phyloP scores from a whole-genome alignment of 2,329 filamentous ascomycete species.

The Penicillium sp. region DNA sequence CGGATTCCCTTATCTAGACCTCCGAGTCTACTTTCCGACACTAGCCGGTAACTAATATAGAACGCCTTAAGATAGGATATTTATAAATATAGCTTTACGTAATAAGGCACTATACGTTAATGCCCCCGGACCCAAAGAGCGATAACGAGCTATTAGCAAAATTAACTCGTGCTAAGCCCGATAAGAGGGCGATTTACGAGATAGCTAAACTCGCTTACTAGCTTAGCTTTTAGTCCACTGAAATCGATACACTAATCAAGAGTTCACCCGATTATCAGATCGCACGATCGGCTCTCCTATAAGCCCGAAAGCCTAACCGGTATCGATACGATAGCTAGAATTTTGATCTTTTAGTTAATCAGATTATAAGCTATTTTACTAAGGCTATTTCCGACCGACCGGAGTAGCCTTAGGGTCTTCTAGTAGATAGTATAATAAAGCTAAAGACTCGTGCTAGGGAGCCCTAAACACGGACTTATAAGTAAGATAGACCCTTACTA shows the following conservation, averaged over 20 bases:
- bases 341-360: constrained; percentile 8
- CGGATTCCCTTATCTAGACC: constrained; percentile 25
- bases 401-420: background rate
- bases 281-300: constrained; percentile 13
- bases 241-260: constrained; percentile 10
- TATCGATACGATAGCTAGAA: constrained; percentile 15
- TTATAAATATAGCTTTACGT: constrained; percentile 33
- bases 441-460: background rate
- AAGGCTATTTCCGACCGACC: background rate
- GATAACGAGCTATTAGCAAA: constrained; percentile 13
- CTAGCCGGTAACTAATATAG: constrained; percentile 6
- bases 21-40: constrained; percentile 25
- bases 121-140: constrained; percentile 18
- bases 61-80: constrained; percentile 22
- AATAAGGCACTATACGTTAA: constrained; percentile 32
- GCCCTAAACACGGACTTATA: background rate
- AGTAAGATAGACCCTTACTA: background rate
- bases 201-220: constrained; percentile 23
- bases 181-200: constrained; percentile 20
- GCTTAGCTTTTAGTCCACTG: constrained; percentile 21
- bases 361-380: constrained; percentile 9
- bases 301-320: constrained; percentile 8
- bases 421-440: constrained; percentile 1
- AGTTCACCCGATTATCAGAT: constrained; percentile 14
- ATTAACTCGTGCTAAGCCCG: constrained; percentile 11